phyloP scores from a whole-genome alignment of 805 yeast genomes.

The Candida adriatica region DNA sequence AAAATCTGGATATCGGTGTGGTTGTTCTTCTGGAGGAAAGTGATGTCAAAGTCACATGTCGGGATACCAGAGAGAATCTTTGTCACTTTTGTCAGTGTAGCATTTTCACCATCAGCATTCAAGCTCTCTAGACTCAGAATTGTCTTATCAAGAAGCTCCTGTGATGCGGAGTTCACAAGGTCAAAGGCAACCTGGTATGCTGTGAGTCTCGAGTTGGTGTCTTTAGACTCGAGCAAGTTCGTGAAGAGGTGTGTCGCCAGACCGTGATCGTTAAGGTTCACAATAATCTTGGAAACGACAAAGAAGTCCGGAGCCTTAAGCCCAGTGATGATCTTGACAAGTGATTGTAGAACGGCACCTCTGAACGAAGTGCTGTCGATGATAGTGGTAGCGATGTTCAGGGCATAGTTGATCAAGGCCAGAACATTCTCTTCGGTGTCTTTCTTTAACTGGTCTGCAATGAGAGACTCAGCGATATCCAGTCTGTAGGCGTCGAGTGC shows the following conservation, averaged over 20 bases:
- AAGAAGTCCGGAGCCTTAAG: slow-evolving; percentile 72
- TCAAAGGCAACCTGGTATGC: slow-evolving; percentile 96
- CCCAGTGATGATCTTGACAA: slow-evolving; percentile 53
- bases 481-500: slow-evolving; percentile 83
- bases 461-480: slow-evolving; percentile 64
- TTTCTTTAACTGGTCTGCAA: slow-evolving; percentile 31
- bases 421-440: slow-evolving; percentile 48
- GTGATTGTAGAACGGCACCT: slow-evolving; percentile 49
- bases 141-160: slow-evolving; percentile 66
- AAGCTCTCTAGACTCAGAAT: slow-evolving; percentile 32
- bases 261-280: slow-evolving; percentile 72
- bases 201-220: slow-evolving; percentile 42
- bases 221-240: slow-evolving; percentile 38
- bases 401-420: slow-evolving; percentile 61
- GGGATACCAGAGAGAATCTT: slow-evolving; percentile 85
- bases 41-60: slow-evolving; percentile 85
- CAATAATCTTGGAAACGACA: slow-evolving; percentile 76
- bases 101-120: slow-evolving; percentile 22
- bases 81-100: slow-evolving; percentile 38
- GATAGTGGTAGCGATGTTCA: slow-evolving; percentile 65
- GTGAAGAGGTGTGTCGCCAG: slow-evolving; percentile 67
- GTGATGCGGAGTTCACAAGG: slow-evolving; percentile 85
- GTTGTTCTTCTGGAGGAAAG: slow-evolving; percentile 80
- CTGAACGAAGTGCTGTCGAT: slow-evolving; percentile 63
- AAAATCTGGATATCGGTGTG: slow-evolving; percentile 79